Base-by-base conservation (phyloP, 768 basidiomycete genomes). In the Russula sp. region DNA sequence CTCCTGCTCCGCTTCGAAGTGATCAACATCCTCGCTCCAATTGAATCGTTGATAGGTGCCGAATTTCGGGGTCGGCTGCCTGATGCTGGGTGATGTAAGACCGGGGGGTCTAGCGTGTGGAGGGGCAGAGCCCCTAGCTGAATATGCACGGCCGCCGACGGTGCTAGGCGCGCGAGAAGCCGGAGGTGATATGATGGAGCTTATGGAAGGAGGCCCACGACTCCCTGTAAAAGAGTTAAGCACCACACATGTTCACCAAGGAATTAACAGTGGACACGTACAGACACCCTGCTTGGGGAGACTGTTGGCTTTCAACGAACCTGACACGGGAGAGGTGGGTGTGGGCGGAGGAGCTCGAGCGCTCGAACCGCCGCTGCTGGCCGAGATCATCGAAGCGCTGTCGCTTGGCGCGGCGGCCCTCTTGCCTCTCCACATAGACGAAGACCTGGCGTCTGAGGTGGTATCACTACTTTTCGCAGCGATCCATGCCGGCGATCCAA, bases 401-500 rank as follows among this genome's bases (percentile, higher is more conserved):
- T 13, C 25, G 4, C 25, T 29, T 6, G 46, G 46, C 9, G 25
- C 2, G 14, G 25, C 2, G 25, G 18, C 16, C 2, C 42, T 20
- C n/a, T 45, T 22, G 20, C 22, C 29, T 25, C 46, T 34, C 2
- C 8, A 46, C 29, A 9, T 34, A 11, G 54, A 43, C 14, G 42
- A 56, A 0, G 36, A 25, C 4, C 36, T 41, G 20, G 16, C 10
- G 8, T 35, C 43, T 8, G 42, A 13, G 1, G 29, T 7, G 2
- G 0, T 35, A 11, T 45, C 20, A n/a, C 20, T n/a, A 8, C 32
- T 51, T 39, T 43, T 45, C 5, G 43, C 43, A 35, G 57, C 68
- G 41, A 35, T 68, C 74, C 54, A 67, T 41, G 43, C 56, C 2
- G 65, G 36, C 2, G 65, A 66, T 3, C 68, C 69, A 10, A 66